A percentile compares a stretch with the other conserved stretches of the same genome.
Conservation (phyloP, 164 flowering plant species). For the Piper longum region DNA sequence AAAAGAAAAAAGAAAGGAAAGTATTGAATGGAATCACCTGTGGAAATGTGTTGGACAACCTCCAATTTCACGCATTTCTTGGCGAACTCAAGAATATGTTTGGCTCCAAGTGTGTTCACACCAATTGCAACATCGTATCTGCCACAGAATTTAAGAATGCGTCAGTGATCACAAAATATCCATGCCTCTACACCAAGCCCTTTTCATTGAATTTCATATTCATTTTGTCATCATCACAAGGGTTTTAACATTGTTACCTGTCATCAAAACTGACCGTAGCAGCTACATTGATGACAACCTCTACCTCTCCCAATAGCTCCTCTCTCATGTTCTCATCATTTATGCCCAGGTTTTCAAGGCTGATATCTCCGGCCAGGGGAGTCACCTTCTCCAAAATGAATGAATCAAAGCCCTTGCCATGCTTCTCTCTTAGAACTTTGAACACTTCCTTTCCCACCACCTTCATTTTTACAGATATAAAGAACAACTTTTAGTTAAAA, state of each 20-base stretch:
- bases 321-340: conserved; percentile 6
- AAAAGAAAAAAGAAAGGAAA: background rate
- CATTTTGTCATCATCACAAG: background rate
- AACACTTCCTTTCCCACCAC: conserved; percentile 40
- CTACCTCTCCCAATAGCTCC: no score
- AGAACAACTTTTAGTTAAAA: no score
- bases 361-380: conserved; percentile 29
- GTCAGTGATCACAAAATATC: background rate
- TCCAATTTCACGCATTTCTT: conserved; percentile 30
- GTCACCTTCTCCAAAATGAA: conserved; percentile 22
- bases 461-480: conserved; percentile 3
- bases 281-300: no score
- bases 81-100: conserved; percentile 31
- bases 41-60: conserved; percentile 38
- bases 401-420: conserved; percentile 16
- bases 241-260: conserved; percentile 14
- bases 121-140: conserved; percentile 21
- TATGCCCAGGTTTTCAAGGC: conserved; percentile 27
- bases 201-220: background rate
- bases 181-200: no score
- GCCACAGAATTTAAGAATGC: background rate
- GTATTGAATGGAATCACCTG: conserved; percentile 15
- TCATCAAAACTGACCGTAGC: conserved; percentile 41
- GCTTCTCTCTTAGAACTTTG: conserved; percentile 20
- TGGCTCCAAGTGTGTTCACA: conserved; percentile 35